Conservation (phyloP, 2,329 filamentous ascomycete species). For the Penicillium paneum region DNA sequence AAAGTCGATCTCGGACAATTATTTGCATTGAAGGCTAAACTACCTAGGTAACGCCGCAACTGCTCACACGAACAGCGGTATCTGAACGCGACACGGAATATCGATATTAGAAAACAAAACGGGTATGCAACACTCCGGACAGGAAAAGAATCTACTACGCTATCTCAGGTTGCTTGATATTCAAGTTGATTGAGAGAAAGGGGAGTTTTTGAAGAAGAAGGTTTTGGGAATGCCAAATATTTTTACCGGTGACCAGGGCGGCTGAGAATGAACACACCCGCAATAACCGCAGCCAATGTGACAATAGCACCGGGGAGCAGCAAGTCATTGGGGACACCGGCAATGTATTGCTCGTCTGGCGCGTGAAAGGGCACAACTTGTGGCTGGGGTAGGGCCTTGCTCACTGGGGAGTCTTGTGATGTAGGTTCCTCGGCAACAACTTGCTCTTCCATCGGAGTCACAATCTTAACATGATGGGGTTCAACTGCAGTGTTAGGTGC, state of each 20-base stretch:
- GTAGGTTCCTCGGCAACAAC: constrained; percentile 53
- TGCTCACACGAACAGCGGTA: constrained; percentile 24
- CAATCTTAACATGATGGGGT: constrained; percentile 54
- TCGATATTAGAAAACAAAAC: constrained; percentile 22
- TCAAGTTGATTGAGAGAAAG: constrained; percentile 5
- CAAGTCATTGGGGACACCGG: constrained; percentile 89
- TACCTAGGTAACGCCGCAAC: constrained; percentile 14
- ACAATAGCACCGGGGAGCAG: constrained; percentile 91
- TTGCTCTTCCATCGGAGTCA: constrained; percentile 50
- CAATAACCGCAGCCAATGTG: constrained; percentile 89
- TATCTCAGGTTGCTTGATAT: neutral
- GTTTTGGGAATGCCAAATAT: constrained; percentile 1
- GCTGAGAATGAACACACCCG: constrained; percentile 86
- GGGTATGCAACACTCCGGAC: constrained; percentile 19
- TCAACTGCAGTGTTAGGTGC: constrained; percentile 70
- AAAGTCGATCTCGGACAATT: constrained; percentile 8
- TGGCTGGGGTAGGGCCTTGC: constrained; percentile 43
- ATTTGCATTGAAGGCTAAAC: constrained; percentile 30
- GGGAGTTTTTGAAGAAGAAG: constrained; percentile 5
- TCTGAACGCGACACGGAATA: constrained; percentile 24
- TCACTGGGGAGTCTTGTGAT: constrained; percentile 40
- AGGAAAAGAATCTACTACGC: constrained; percentile 3
- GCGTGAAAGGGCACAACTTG: constrained; percentile 46
- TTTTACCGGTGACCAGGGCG: constrained; percentile 55
- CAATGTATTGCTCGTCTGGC: constrained; percentile 73